Evolutionary conservation across 345 rosid genomes (phyloP).

Genomic region (Isatis tinctoria): DNA sequence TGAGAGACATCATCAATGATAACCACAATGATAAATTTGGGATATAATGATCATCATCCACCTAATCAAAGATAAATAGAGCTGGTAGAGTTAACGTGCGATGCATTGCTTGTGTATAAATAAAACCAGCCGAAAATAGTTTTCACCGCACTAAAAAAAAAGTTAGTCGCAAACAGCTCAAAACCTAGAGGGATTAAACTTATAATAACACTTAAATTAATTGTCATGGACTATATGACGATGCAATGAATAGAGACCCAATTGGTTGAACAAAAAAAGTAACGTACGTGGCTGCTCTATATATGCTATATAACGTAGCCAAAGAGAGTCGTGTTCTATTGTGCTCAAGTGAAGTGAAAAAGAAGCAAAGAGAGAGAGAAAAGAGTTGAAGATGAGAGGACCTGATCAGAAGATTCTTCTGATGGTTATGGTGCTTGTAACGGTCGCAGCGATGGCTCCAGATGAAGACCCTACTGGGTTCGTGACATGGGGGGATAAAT

Average conservation of each 20-base stretch:
- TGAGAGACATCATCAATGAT: background rate
- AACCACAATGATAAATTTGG: background rate
- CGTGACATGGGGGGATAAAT: slow-evolving; percentile 30
- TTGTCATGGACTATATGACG: background rate
- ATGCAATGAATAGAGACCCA: slow-evolving; percentile 19
- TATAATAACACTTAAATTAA: background rate
- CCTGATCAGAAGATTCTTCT: slow-evolving; percentile 10
- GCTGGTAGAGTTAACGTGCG: background rate
- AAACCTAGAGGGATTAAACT: slow-evolving; percentile 1
- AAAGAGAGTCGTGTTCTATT: slow-evolving; percentile 12
- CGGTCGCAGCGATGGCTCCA: background rate
- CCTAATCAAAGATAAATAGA: background rate
- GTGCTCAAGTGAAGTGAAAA: slow-evolving; percentile 5
- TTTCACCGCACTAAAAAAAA: slow-evolving; percentile 9
- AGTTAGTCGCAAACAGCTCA: background rate
- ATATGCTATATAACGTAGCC: slow-evolving; percentile 15
- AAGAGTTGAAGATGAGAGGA: slow-evolving; percentile 21
- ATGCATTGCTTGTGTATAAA: slow-evolving; percentile 3
- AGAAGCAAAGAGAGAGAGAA: slow-evolving; percentile 10
- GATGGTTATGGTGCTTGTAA: slow-evolving; percentile 2
- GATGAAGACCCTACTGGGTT: slow-evolving; percentile 16
- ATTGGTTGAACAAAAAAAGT: background rate
- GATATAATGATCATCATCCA: background rate
- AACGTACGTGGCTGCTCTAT: slow-evolving; percentile 21
- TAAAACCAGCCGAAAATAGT: slow-evolving; percentile 12